Base-by-base conservation (phyloP, 495 filamentous ascomycete genomes). In the Geoglossum glabrum region DNA sequence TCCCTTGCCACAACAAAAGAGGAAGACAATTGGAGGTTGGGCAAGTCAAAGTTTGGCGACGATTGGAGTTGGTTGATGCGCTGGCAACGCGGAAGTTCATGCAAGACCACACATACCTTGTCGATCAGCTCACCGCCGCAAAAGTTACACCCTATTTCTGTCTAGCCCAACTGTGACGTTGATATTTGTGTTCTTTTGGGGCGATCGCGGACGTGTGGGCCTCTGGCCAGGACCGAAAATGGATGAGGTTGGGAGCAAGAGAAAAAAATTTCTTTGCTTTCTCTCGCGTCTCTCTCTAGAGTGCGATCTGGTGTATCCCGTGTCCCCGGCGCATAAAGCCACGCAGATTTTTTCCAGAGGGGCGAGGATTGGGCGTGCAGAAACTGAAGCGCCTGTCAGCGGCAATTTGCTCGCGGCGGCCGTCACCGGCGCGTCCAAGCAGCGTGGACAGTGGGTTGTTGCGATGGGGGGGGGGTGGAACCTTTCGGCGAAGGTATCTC, bases 31-130 rank as follows among this genome's bases (percentile, higher is more conserved):
- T 61, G 65, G 64, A 52, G 57, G 46, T 55, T 40, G 63, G 65
- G 59, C 61, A 64, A 61, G 55, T 56, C 60, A 54, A 52, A 21
- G 1, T 52, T 62, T 59, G 57, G 50, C 57, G 59, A 31, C 57
- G 60, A 64, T 64, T 64, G 62, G 61, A 52, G 49, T 52, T 52
- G 61, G 61, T 56, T 61, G 63, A 65, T 67, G 65, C 63, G 65
- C 54, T 67, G 65, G 63, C 65, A 64, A 61, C 62, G 65, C 65
- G 54, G 54, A 60, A 56, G 56, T 61, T 60, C 63, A 63, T 67
- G 63, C 63, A 63, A 47, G 61, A 8, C 50, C 57, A 33, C 34
- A 55, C 61, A 57, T 66, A 66, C 64, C 63, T 59, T 64, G 57
- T 61, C 50, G 61, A 62, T 52, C 57, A 59, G 45, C 58, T 56